A percentile compares a stretch with the other conserved stretches of the same genome.
These are phyloP conservation scores for Candida pini DNA, from an alignment of 805 yeast species.

Conservation along the genomic window DNA sequence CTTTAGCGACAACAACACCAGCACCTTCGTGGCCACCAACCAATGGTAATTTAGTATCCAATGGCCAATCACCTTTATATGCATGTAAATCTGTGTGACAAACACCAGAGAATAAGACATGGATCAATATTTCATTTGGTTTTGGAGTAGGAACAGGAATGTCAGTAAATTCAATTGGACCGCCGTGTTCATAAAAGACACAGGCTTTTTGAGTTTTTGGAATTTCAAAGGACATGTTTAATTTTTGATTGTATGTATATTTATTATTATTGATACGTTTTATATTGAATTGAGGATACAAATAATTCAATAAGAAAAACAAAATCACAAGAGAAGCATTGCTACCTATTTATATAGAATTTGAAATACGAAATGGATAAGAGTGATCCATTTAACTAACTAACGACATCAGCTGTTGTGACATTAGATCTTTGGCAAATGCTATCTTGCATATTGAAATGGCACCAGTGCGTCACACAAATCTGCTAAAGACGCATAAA, in stretches of 20 bases:
- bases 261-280: too few species aligned
- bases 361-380: too few species aligned
- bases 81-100: conserved; percentile 90
- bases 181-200: conserved; percentile 55
- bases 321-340: background rate
- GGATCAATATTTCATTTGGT: conserved; percentile 65
- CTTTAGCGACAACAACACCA: conserved; percentile 69
- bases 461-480: too few species aligned
- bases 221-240: conserved; percentile 20
- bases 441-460: too few species aligned
- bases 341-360: too few species aligned
- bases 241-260: background rate
- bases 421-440: too few species aligned
- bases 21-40: conserved; percentile 87
- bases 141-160: conserved; percentile 72
- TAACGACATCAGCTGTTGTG: too few species aligned
- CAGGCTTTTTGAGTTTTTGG: conserved; percentile 64
- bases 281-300: background rate
- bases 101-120: conserved; percentile 79
- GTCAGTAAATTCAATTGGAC: conserved; percentile 56
- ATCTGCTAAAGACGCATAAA: too few species aligned
- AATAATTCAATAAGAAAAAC: background rate
- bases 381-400: too few species aligned
- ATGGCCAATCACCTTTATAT: conserved; percentile 87
- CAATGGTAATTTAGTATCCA: conserved; percentile 59